Evolutionary conservation across 2,329 filamentous ascomycete genomes (phyloP).

Genomic region (Colletotrichum sidae): DNA sequence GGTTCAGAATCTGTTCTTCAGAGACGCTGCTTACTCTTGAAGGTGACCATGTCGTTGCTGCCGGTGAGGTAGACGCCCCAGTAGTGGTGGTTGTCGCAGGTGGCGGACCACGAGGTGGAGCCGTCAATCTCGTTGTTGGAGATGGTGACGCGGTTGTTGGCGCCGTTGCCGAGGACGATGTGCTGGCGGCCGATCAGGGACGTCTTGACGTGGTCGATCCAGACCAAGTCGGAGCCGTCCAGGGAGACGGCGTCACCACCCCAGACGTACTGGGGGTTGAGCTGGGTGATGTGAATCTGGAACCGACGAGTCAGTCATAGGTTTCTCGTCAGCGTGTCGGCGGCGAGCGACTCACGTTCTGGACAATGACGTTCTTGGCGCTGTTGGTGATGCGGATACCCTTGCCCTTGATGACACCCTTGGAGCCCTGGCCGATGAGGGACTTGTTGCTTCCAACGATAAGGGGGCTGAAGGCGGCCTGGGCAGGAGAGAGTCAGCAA

Average conservation of each 20-base stretch:
- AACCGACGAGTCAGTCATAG: conserved; percentile 20
- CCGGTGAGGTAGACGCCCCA: conserved; percentile 70
- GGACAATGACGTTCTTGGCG: conserved; percentile 55
- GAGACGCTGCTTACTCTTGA: conserved; percentile 52
- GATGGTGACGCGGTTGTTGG: conserved; percentile 67
- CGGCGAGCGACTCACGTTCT: conserved; percentile 45
- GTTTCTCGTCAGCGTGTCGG: conserved; percentile 53
- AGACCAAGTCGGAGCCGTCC: conserved; percentile 57
- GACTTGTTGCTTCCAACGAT: conserved; percentile 54
- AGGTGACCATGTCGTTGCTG: conserved; percentile 65
- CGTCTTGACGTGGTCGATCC: conserved; percentile 67
- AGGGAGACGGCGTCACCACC: conserved; percentile 69
- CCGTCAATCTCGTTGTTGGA: conserved; percentile 72
- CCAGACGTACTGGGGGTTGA: conserved; percentile 70
- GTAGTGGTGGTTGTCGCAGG: conserved; percentile 70
- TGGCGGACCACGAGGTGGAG: conserved; percentile 63
- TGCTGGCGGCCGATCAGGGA: conserved; percentile 70
- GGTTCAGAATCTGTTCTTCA: too few relatives aligned
- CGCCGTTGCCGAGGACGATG: conserved; percentile 66
- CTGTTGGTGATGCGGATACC: conserved; percentile 50
- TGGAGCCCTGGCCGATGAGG: conserved; percentile 51
- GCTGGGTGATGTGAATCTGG: conserved; percentile 40
- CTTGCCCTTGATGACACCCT: conserved; percentile 54
- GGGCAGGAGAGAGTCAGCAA: too few relatives aligned
- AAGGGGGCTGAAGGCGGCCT: conserved; percentile 39